Conservation (phyloP, 1,139 yeast species). For the Suhomyces wounanorum region DNA sequence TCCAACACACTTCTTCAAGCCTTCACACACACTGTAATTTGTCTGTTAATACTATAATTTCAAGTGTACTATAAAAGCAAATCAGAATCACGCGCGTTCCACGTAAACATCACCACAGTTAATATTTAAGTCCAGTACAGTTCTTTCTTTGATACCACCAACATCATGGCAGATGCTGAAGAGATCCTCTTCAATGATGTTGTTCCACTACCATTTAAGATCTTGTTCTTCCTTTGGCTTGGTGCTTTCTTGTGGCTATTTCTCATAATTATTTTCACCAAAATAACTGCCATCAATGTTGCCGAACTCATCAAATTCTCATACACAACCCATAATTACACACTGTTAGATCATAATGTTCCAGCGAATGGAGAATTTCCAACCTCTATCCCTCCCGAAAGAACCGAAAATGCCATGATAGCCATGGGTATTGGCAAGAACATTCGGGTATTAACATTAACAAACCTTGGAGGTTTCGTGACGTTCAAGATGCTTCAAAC, state of each 20-base stretch:
- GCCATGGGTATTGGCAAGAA: constrained; percentile 37
- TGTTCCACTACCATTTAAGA: constrained; percentile 44
- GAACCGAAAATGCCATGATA: constrained; percentile 34
- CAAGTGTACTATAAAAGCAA: no score
- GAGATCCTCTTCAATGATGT: constrained; percentile 10
- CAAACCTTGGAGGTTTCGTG: constrained; percentile 26
- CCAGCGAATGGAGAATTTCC: constrained; percentile 37
- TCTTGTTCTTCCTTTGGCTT: constrained; percentile 33
- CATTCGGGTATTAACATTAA: constrained; percentile 23
- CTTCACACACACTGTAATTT: no score
- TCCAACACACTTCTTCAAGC: no score
- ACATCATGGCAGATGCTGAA: constrained; percentile 4
- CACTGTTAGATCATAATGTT: constrained; percentile 23
- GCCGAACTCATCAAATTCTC: constrained; percentile 41
- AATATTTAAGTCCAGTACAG: background rate
- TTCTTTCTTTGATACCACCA: background rate
- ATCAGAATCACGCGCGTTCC: background rate
- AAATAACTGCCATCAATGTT: constrained; percentile 32
- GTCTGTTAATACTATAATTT: no score
- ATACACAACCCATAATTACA: constrained; percentile 41
- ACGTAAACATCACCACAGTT: background rate
- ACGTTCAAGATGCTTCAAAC: constrained; percentile 24
- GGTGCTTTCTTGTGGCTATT: constrained; percentile 40
- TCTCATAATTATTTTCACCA: constrained; percentile 30
- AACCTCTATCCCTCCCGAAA: constrained; percentile 34